Evolutionary conservation across 2,329 filamentous ascomycete species (phyloP).

Genomic region (Passalora sequoiae): DNA sequence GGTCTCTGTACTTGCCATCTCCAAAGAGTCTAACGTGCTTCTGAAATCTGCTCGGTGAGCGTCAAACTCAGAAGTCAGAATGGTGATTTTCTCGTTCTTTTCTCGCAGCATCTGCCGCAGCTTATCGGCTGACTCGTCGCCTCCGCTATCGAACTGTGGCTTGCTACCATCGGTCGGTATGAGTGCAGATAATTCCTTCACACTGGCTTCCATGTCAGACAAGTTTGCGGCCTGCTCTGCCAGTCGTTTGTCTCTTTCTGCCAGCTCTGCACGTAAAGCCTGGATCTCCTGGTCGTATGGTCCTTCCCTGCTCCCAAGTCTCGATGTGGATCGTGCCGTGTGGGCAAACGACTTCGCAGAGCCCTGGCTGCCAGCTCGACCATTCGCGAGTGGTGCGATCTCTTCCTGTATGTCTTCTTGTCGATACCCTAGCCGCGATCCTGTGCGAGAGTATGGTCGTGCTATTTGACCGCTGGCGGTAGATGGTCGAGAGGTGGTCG

Average conservation of each 20-base stretch:
- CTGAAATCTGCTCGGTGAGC: constrained; percentile 91
- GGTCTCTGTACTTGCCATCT: constrained; percentile 92
- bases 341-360: constrained; percentile 39
- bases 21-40: constrained; percentile 92
- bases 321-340: constrained; percentile 34
- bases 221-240: constrained; percentile 78
- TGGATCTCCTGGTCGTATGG: constrained; percentile 55
- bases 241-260: constrained; percentile 81
- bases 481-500: constrained; percentile 50
- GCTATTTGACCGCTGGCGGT: constrained; percentile 33
- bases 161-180: constrained; percentile 52
- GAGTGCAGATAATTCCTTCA: constrained; percentile 73
- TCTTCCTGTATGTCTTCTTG: constrained; percentile 38
- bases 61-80: constrained; percentile 92
- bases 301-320: constrained; percentile 29
- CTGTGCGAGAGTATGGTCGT: constrained; percentile 45
- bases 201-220: constrained; percentile 81
- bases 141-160: constrained; percentile 48
- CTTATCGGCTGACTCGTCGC: constrained; percentile 60
- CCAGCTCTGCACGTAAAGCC: constrained; percentile 65
- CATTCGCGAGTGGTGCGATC: constrained; percentile 36
- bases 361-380: constrained; percentile 32
- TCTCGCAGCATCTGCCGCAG: constrained; percentile 79
- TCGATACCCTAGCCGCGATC: constrained; percentile 43
- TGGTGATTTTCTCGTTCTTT: constrained; percentile 93